A percentile compares a stretch with the other conserved stretches of the same genome.
Evolutionary conservation across 306 rosid genomes (phyloP).

Genomic region (Sindora glabra): DNA sequence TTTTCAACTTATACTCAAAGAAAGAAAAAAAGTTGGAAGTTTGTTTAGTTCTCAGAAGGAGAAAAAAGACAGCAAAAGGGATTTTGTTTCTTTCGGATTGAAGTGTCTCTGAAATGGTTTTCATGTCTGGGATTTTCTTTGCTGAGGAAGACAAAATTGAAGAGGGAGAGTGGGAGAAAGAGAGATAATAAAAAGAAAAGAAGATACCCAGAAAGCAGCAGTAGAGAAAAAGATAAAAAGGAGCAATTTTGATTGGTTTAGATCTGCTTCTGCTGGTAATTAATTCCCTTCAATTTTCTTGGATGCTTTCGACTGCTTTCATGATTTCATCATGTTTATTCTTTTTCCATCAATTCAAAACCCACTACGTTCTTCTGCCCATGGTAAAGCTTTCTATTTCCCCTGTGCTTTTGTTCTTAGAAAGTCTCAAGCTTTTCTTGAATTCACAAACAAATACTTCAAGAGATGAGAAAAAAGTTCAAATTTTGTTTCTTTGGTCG

Average conservation of each 20-base stretch:
- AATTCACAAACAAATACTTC: not conserved
- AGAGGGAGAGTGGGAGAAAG: conserved; percentile 93
- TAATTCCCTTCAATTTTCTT: too few relatives aligned
- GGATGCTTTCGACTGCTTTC: too few relatives aligned
- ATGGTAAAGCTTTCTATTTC: not conserved
- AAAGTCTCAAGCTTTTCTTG: conserved; percentile 3
- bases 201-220: conserved; percentile 47
- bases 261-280: conserved; percentile 76
- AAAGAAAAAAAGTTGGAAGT: too few relatives aligned
- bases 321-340: not conserved
- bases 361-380: not conserved
- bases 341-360: not conserved
- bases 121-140: conserved; percentile 50
- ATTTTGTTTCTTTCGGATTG: conserved; percentile 3
- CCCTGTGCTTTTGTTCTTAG: not conserved
- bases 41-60: not conserved
- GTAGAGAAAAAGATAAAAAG: conserved; percentile 20
- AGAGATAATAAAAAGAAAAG: conserved; percentile 43
- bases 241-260: conserved; percentile 17
- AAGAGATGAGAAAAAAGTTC: not conserved
- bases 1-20: conserved; percentile 3
- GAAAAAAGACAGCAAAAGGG: conserved; percentile 14
- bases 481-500: not conserved
- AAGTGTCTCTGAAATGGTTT: conserved; percentile 58
- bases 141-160: conserved; percentile 47